Percentiles rank a stretch among this genome's conserved stretches.
Conservation (phyloP, 2,329 filamentous ascomycete genomes). For the Didymella pinodella region DNA sequence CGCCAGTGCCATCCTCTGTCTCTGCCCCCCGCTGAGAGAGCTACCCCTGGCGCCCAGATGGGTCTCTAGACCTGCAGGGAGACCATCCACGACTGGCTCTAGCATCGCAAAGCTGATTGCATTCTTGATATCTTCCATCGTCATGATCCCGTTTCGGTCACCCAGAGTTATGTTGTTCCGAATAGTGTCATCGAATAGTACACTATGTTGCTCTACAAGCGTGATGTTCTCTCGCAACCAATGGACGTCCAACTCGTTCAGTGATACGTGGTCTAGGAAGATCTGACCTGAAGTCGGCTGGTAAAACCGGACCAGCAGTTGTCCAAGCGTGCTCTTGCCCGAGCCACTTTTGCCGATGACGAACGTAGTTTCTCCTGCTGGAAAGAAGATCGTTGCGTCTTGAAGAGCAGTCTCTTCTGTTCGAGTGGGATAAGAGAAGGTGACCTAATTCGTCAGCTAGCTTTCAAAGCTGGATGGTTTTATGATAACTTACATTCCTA, state of each 20-base stretch:
- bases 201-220: slow-evolving; percentile 81
- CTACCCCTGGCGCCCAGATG: slow-evolving; percentile 73
- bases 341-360: slow-evolving; percentile 87
- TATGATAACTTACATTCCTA: slow-evolving; percentile 64
- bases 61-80: slow-evolving; percentile 77
- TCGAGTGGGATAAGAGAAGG: slow-evolving; percentile 81
- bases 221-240: slow-evolving; percentile 84
- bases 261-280: slow-evolving; percentile 69
- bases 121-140: slow-evolving; percentile 63
- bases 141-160: slow-evolving; percentile 60
- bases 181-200: slow-evolving; percentile 83
- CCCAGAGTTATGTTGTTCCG: slow-evolving; percentile 81
- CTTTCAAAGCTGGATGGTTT: neutral
- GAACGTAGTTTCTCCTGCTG: slow-evolving; percentile 76
- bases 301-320: slow-evolving; percentile 82
- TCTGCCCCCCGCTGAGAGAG: slow-evolving; percentile 83
- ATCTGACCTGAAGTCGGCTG: slow-evolving; percentile 70
- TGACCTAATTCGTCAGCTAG: slow-evolving; percentile 63
- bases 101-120: slow-evolving; percentile 75
- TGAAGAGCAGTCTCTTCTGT: slow-evolving; percentile 67
- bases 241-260: slow-evolving; percentile 67
- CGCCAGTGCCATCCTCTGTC: slow-evolving; percentile 81
- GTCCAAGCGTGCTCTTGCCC: slow-evolving; percentile 88
- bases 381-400: slow-evolving; percentile 72
- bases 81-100: slow-evolving; percentile 68